phyloP scores from a whole-genome alignment of 2,329 filamentous ascomycete species.

The Xylariales sp. region DNA sequence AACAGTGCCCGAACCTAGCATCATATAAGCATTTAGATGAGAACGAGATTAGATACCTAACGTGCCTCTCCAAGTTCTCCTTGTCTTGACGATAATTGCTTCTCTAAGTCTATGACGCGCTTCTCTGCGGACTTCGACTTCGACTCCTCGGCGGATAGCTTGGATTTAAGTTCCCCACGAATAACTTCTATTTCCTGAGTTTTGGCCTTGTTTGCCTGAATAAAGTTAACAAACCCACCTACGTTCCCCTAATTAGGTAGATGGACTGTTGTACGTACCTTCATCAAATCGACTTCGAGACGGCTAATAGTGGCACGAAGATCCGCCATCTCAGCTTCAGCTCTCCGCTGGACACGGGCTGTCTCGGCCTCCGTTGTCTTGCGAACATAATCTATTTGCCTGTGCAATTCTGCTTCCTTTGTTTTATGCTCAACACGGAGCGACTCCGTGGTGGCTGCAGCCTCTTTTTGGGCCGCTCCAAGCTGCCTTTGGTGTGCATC shows the following conservation, averaged over 20 bases:
- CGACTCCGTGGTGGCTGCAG: conserved; percentile 42
- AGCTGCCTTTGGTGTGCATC: conserved; percentile 53
- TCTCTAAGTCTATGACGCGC: conserved; percentile 62
- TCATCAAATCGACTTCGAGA: conserved; percentile 71
- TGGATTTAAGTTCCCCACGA: conserved; percentile 60
- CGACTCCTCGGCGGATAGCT: conserved; percentile 43
- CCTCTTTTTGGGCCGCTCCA: conserved; percentile 43
- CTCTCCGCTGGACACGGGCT: conserved; percentile 47
- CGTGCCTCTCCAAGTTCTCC: conserved; percentile 51
- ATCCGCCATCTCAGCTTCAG: conserved; percentile 50
- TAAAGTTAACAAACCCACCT: conserved; percentile 15
- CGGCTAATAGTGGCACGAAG: conserved; percentile 59
- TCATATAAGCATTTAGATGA: conserved; percentile 32
- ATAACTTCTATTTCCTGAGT: conserved; percentile 68
- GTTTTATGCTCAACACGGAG: conserved; percentile 48
- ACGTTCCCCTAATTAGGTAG: not conserved
- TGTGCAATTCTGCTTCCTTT: conserved; percentile 54
- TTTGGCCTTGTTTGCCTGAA: conserved; percentile 69
- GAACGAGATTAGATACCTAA: conserved; percentile 22
- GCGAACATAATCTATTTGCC: conserved; percentile 58
- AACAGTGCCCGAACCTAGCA: conserved; percentile 46
- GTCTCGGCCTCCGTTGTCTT: conserved; percentile 53
- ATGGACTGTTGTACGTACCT: conserved; percentile 54
- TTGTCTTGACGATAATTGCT: conserved; percentile 51
- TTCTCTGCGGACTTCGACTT: conserved; percentile 57